Conservation (phyloP, 1,284 basidiomycete genomes). For the Trametes pubescens region DNA sequence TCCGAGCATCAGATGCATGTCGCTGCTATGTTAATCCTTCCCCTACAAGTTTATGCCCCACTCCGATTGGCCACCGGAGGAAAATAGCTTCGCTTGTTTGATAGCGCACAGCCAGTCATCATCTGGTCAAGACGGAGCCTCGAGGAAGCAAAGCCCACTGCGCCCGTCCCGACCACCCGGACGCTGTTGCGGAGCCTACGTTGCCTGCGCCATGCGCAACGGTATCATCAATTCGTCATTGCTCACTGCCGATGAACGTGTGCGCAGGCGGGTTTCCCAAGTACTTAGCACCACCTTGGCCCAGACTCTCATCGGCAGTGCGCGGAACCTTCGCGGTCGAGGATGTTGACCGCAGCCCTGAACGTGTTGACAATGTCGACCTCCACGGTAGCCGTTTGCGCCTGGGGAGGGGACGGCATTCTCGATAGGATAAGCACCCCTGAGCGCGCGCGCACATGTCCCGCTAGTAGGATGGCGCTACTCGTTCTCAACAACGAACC, state of each 20-base stretch:
- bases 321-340: background rate
- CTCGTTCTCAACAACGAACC: too few relatives aligned
- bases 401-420: background rate
- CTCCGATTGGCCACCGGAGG: background rate
- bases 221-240: background rate
- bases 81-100: background rate
- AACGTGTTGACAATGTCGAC: background rate
- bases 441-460: background rate
- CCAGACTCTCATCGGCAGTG: background rate
- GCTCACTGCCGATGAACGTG: background rate
- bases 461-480: background rate
- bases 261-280: background rate
- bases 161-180: background rate
- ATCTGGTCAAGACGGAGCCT: slow-evolving; percentile 1
- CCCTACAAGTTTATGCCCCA: background rate
- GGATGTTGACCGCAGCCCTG: background rate
- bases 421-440: background rate
- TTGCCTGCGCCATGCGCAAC: background rate
- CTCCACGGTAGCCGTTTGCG: background rate
- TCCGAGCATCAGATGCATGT: background rate
- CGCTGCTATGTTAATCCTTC: background rate
- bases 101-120: slow-evolving; percentile 1
- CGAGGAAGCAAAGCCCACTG: background rate
- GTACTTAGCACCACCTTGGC: background rate
- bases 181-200: background rate